phyloP scores from a whole-genome alignment of 495 filamentous ascomycete genomes.

The Neurospora intermedia region DNA sequence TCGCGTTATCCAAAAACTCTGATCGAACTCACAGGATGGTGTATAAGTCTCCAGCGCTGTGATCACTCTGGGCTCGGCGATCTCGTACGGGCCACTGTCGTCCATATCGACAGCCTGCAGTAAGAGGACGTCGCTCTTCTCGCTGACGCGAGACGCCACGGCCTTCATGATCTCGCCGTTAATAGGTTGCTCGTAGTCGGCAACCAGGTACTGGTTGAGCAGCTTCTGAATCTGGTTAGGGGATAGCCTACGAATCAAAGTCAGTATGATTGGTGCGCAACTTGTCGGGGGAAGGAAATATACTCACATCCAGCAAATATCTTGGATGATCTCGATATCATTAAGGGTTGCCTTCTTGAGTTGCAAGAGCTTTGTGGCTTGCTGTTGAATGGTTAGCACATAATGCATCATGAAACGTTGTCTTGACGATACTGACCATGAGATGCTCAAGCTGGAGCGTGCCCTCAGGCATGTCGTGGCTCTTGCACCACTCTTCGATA shows the following conservation, averaged over 20 bases:
- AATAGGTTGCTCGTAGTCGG: conserved; percentile 98
- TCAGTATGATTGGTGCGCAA: conserved; percentile 9
- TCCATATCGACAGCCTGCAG: conserved; percentile 96
- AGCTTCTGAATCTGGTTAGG: conserved; percentile 99
- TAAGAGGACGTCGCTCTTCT: conserved; percentile 94
- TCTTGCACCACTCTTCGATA: conserved; percentile 99
- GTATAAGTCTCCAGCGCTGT: conserved; percentile 97
- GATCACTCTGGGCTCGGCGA: conserved; percentile 91
- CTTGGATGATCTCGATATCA: conserved; percentile 99
- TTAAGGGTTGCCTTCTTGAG: conserved; percentile 98
- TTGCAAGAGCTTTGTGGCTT: conserved; percentile 97
- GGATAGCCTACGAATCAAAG: conserved; percentile 54
- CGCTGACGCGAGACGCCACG: conserved; percentile 90
- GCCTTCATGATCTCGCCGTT: conserved; percentile 99
- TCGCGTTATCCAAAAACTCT: neutral
- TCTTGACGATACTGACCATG: conserved; percentile 51
- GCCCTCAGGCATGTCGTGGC: conserved; percentile 98
- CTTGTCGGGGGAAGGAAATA: neutral
- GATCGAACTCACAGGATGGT: conserved; percentile 66
- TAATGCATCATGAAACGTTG: too few species aligned
- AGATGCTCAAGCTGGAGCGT: conserved; percentile 96
- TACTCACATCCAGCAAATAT: conserved; percentile 98
- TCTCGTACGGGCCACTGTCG: conserved; percentile 98
- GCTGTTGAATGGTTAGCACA: conserved; percentile 40
- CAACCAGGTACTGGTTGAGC: conserved; percentile 95